These are phyloP conservation scores for Ceratocystis diversiconidia DNA, from an alignment of 2,329 filamentous ascomycete genomes.

Conservation along the genomic window DNA sequence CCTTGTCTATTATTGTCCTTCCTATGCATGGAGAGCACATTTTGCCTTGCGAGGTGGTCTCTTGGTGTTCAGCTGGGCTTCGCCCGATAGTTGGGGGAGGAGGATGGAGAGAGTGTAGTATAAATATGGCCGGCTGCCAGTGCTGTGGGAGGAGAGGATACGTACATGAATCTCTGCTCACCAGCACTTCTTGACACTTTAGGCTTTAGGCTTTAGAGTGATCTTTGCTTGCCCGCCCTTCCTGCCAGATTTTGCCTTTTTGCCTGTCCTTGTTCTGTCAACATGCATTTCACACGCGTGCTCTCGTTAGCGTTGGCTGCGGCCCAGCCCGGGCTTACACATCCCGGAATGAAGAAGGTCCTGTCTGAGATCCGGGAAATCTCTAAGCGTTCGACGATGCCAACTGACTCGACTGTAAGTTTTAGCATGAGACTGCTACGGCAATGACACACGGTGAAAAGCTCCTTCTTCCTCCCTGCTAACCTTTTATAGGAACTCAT, in stretches of 20 bases:
- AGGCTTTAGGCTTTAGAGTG: no score
- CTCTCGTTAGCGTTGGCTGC: background rate
- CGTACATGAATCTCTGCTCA: background rate
- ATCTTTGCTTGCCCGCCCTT: background rate
- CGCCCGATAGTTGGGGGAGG: background rate
- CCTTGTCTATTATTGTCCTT: background rate
- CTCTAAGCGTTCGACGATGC: background rate
- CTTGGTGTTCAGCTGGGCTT: background rate
- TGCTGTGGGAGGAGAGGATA: background rate
- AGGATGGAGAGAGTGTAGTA: background rate
- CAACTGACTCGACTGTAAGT: slow-evolving; percentile 13
- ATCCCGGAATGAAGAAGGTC: slow-evolving; percentile 12
- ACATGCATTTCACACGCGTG: background rate
- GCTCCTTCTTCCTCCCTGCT: background rate
- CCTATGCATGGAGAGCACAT: background rate
- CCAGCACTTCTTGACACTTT: background rate
- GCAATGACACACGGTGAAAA: background rate
- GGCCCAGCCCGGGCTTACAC: background rate
- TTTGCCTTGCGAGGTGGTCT: background rate
- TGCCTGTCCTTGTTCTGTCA: background rate
- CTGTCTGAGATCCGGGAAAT: slow-evolving; percentile 9
- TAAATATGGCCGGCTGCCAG: background rate
- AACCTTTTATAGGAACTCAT: slow-evolving; percentile 23
- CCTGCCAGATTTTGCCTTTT: background rate
- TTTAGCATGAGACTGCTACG: background rate